Conservation (phyloP, 192 early-diverging fungal genomes). For the Backusella circina region DNA sequence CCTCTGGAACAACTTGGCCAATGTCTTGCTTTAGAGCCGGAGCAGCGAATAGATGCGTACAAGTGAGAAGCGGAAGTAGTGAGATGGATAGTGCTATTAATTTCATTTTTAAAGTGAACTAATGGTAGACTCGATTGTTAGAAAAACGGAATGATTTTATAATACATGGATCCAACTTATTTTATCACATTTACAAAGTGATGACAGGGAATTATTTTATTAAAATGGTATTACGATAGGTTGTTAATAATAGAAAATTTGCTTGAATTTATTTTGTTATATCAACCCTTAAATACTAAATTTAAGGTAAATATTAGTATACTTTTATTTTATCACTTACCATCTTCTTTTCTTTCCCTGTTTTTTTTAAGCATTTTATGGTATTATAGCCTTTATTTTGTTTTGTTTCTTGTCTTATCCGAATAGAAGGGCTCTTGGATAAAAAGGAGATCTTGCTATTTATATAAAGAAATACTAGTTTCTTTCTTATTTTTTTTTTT, state of each 20-base stretch:
- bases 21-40: not conserved
- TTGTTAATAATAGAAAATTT: not conserved
- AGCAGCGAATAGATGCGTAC: not conserved
- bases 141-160: not conserved
- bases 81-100: not conserved
- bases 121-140: not conserved
- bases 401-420: not conserved
- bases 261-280: not conserved
- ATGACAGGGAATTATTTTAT: not conserved
- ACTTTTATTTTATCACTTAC: not conserved
- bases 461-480: too few relatives aligned
- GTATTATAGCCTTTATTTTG: too few relatives aligned
- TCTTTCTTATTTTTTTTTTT: too few relatives aligned
- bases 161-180: not conserved
- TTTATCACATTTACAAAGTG: not conserved
- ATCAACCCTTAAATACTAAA: too few relatives aligned
- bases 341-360: not conserved
- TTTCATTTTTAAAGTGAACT: not conserved
- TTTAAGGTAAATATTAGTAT: too few relatives aligned
- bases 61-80: not conserved
- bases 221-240: not conserved
- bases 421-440: too few relatives aligned
- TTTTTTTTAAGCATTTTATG: too few relatives aligned
- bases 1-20: not conserved
- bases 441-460: too few relatives aligned